Evolutionary conservation across 805 yeast species (phyloP).

Genomic region (Sugiyamaella marilandica): DNA sequence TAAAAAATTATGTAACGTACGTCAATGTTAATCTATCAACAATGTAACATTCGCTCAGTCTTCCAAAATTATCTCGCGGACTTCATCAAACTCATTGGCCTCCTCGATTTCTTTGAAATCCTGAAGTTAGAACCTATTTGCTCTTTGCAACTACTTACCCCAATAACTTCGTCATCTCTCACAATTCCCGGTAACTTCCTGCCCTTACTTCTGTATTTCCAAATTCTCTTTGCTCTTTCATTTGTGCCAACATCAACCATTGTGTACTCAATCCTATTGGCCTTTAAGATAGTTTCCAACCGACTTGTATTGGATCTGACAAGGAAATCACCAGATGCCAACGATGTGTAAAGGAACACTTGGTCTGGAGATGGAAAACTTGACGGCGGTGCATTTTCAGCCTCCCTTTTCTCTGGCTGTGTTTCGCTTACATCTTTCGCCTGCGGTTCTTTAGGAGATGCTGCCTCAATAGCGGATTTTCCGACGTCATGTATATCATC

Average conservation of each 20-base stretch:
- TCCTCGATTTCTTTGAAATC: slow-evolving; percentile 83
- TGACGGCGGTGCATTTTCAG: slow-evolving; percentile 2
- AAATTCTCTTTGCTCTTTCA: slow-evolving; percentile 74
- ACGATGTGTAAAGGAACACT: slow-evolving; percentile 73
- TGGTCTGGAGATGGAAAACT: slow-evolving; percentile 28
- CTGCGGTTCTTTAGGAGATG: neutral
- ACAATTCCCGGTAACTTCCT: slow-evolving; percentile 80
- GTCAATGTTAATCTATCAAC: too few relatives aligned
- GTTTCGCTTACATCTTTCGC: neutral
- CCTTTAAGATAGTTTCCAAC: slow-evolving; percentile 65
- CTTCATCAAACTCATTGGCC: slow-evolving; percentile 56
- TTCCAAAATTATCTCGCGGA: slow-evolving; percentile 21
- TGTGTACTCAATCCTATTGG: slow-evolving; percentile 62
- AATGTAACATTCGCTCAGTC: slow-evolving; percentile 4
- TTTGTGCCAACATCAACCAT: slow-evolving; percentile 83
- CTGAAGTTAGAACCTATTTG: neutral
- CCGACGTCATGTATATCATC: too few relatives aligned
- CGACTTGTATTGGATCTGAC: slow-evolving; percentile 74
- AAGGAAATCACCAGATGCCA: slow-evolving; percentile 77
- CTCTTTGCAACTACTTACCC: slow-evolving; percentile 30
- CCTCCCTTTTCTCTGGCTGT: neutral
- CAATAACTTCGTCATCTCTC: slow-evolving; percentile 76
- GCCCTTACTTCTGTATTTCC: slow-evolving; percentile 68
- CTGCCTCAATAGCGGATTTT: too few relatives aligned
- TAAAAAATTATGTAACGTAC: too few relatives aligned